Evolutionary conservation across 2,329 filamentous ascomycete species (phyloP).

Genomic region (Pestalotiopsis sp.): DNA sequence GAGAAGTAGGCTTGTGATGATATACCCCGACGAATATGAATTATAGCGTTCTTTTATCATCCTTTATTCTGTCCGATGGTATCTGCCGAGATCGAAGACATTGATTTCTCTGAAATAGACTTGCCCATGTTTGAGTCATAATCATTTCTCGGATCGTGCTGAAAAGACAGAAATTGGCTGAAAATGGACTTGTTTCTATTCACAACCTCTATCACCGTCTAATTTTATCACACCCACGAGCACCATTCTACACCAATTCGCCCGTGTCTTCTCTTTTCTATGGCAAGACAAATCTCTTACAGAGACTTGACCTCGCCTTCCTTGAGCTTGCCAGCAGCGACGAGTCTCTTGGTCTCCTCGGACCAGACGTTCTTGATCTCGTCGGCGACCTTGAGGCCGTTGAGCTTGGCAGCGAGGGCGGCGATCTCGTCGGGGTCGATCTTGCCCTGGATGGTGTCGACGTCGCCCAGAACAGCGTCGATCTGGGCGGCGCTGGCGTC

Average conservation of each 20-base stretch:
- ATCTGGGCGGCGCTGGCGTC: conserved; percentile 77
- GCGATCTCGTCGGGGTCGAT: conserved; percentile 91
- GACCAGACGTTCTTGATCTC: conserved; percentile 86
- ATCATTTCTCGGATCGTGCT: too few relatives aligned
- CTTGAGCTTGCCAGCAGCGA: conserved; percentile 83
- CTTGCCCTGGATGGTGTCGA: conserved; percentile 85
- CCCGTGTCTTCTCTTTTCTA: not conserved
- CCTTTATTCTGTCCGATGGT: too few relatives aligned
- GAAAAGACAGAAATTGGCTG: not conserved
- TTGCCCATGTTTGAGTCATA: too few relatives aligned
- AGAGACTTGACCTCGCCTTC: conserved; percentile 77
- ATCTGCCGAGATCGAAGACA: too few relatives aligned
- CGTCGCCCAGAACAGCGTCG: conserved; percentile 80
- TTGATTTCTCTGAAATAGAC: too few relatives aligned
- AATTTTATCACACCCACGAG: not conserved
- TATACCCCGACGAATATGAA: not conserved
- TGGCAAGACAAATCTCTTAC: conserved; percentile 2
- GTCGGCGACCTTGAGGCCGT: conserved; percentile 73
- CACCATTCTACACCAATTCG: conserved; percentile 6
- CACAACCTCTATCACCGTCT: not conserved
- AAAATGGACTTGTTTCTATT: not conserved
- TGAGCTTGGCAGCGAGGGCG: conserved; percentile 77
- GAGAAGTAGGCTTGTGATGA: not conserved
- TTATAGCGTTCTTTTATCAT: not conserved
- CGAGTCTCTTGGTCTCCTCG: conserved; percentile 76